A percentile compares a stretch with the other conserved stretches of the same genome.
phyloP scores from a whole-genome alignment of 305 asterid genomes.

The Ilex paraguariensis region DNA sequence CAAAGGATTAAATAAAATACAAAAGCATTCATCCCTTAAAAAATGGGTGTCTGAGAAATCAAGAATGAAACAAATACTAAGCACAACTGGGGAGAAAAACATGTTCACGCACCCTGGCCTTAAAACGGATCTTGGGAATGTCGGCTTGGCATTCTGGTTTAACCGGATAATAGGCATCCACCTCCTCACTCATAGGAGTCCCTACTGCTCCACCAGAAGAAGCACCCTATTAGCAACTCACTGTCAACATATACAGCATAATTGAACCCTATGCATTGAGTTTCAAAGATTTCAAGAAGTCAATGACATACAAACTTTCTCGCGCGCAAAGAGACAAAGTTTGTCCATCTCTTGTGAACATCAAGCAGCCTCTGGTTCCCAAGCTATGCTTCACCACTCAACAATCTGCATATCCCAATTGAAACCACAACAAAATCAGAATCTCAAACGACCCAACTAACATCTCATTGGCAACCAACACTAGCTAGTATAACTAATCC shows the following conservation, averaged over 20 bases:
- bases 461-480: too few species aligned
- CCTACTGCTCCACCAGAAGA: constrained; percentile 12
- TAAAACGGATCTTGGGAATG: constrained; percentile 80
- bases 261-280: background rate
- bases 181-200: constrained; percentile 42
- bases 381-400: background rate
- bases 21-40: background rate
- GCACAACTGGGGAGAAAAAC: constrained; percentile 7
- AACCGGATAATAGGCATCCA: constrained; percentile 74
- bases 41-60: background rate
- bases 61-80: background rate
- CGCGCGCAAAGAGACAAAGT: background rate
- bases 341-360: background rate
- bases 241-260: background rate
- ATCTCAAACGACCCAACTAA: too few species aligned
- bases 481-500: too few species aligned
- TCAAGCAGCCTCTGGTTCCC: background rate
- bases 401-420: background rate
- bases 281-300: background rate
- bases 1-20: background rate
- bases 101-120: constrained; percentile 58
- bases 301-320: background rate
- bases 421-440: too few species aligned
- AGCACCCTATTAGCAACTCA: background rate
- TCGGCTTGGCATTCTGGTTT: constrained; percentile 79